A percentile compares a stretch with the other conserved stretches of the same genome.
These are phyloP conservation scores for Metschnikowia santaceciliae DNA, from an alignment of 805 yeast genomes.

Conservation along the genomic window DNA sequence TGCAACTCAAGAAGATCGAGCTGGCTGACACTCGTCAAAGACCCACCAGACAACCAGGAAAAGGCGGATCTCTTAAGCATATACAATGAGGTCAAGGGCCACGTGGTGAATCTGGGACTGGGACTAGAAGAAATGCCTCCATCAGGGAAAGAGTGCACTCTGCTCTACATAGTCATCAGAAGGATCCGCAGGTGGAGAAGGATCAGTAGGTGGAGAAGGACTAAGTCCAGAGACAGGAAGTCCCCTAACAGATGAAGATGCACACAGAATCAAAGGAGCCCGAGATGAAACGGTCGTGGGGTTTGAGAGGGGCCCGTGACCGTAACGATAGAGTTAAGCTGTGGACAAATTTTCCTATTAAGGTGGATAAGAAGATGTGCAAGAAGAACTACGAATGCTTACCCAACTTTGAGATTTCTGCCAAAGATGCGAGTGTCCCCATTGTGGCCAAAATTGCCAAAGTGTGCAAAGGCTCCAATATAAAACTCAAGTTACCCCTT, in stretches of 20 bases:
- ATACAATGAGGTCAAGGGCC: slow-evolving; percentile 22
- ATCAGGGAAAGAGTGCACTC: slow-evolving; percentile 41
- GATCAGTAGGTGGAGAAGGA: slow-evolving; percentile 24
- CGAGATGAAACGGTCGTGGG: slow-evolving; percentile 28
- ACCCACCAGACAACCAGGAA: slow-evolving; percentile 8
- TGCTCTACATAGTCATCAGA: slow-evolving; percentile 38
- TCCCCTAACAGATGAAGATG: slow-evolving; percentile 20
- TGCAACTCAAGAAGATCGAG: slow-evolving; percentile 54
- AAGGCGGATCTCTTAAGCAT: slow-evolving; percentile 24
- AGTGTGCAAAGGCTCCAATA: no score
- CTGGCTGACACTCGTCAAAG: slow-evolving; percentile 20
- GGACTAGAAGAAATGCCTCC: slow-evolving; percentile 9
- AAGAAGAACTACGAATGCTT: slow-evolving; percentile 22
- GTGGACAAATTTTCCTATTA: slow-evolving; percentile 53
- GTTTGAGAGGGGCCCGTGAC: slow-evolving; percentile 56
- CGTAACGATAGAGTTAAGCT: slow-evolving; percentile 53
- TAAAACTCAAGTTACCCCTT: no score
- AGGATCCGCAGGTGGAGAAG: slow-evolving; percentile 2
- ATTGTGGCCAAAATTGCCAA: no score
- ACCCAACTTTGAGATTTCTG: no score
- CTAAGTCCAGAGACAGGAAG: slow-evolving; percentile 27
- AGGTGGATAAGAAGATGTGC: slow-evolving; percentile 44
- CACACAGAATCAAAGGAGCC: slow-evolving; percentile 35
- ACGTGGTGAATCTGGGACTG: neutral
- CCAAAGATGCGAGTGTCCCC: slow-evolving; percentile 24